Evolutionary conservation across 192 early-diverging fungal species (phyloP), one percentile per base, ranked within the genome.

Genomic region (Podila minutissima): DNA sequence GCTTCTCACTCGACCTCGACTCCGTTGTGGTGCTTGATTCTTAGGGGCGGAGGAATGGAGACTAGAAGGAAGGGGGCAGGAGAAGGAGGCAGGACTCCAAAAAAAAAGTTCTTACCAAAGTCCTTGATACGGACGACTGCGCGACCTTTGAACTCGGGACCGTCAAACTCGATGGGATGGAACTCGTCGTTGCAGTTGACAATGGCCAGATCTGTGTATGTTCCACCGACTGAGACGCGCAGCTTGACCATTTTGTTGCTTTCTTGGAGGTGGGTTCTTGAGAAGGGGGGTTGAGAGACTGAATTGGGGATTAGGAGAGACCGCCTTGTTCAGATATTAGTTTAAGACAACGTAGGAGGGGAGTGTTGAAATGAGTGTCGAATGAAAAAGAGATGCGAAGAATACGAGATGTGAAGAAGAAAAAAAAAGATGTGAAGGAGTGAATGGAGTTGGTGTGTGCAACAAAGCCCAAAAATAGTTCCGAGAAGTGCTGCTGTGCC

Each of bases 161-260:
- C 62, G 48, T 83, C 82, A 26, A 83, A 83, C 60, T 83, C 82
- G 53, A 83, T 71, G n/a, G 82, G 82, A n/a, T 83, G 82, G 28
- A 63, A 20, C 64, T 83, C 82, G 15, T 83, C 82, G 66, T 83
- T 83, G 70, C 77, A 81, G 64, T 81, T 81, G 71, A 71, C 66
- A 49, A 81, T 81, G 22, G 70, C 65, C 53, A 81, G 62, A 81
- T 81, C 77, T 3, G 77, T 81, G 67, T 81, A 81, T 24, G 77
- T 63, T 37, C 77, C 77, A n/a, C 77, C 77, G 22, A 81, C 71
- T 19, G 37, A 33, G 50, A 81, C 77, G 22, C 77, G 77, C n/a
- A 81, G 71, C 50, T 81, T 81, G 66, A 81, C 77, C 77, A 81
- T 81, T 38, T 6, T 69, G 15, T 29, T 35, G 51, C 1, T 37